phyloP scores from a whole-genome alignment of 805 yeast genomes.

The Lipomyces yamanashiensis region DNA sequence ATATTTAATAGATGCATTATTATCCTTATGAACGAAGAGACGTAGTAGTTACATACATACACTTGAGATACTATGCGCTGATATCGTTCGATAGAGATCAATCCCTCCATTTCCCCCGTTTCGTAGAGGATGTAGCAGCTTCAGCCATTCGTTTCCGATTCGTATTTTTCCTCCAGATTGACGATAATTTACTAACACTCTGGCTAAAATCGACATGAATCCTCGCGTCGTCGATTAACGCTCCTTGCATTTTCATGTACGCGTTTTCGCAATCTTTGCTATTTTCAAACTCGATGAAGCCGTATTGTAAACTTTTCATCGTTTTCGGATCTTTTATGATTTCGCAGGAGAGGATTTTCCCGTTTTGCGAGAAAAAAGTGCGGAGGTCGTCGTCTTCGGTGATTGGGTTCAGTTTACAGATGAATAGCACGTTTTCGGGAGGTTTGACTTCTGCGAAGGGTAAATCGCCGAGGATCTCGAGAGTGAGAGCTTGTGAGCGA shows the following conservation, averaged over 20 bases:
- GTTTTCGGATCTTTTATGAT: slow-evolving; percentile 55
- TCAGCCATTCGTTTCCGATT: slow-evolving; percentile 25
- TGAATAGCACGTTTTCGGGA: slow-evolving; percentile 63
- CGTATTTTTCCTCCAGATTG: slow-evolving; percentile 25
- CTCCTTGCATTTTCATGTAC: slow-evolving; percentile 63
- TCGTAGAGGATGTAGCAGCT: slow-evolving; percentile 4
- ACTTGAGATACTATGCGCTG: neutral
- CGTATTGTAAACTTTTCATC: slow-evolving; percentile 61
- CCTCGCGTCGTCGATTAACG: slow-evolving; percentile 65
- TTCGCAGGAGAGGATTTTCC: slow-evolving; percentile 57
- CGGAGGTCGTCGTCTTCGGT: slow-evolving; percentile 62
- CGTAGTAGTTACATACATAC: too few species aligned
- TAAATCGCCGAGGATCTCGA: slow-evolving; percentile 67
- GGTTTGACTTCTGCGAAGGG: slow-evolving; percentile 64
- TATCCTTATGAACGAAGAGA: neutral
- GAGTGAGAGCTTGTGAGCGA: slow-evolving; percentile 60
- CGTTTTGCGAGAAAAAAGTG: slow-evolving; percentile 65
- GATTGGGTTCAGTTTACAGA: slow-evolving; percentile 66
- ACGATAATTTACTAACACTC: slow-evolving; percentile 49
- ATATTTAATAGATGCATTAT: neutral
- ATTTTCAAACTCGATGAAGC: slow-evolving; percentile 61
- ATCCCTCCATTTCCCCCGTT: slow-evolving; percentile 21
- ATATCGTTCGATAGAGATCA: neutral
- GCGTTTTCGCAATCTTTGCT: slow-evolving; percentile 63
- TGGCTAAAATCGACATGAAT: slow-evolving; percentile 73